Evolutionary conservation across 371 early-diverging fungal genomes (phyloP).

Genomic region (Furculomyces boomerangus): DNA sequence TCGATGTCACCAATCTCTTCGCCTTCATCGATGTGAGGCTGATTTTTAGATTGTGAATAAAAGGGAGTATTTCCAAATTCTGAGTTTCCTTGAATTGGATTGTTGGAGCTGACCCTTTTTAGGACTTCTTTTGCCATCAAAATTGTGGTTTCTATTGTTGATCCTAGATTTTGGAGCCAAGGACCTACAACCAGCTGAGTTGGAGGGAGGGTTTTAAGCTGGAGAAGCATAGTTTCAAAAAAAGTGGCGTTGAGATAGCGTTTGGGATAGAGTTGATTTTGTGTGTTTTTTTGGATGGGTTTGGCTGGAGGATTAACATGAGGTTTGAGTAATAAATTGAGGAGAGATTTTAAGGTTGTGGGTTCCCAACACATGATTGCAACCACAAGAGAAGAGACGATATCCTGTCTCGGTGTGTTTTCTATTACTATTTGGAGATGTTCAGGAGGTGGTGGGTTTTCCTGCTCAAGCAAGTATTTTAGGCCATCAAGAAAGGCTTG

Average conservation of each 20-base stretch:
- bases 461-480: not conserved
- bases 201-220: not conserved
- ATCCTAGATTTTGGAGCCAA: not conserved
- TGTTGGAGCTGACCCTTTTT: not conserved
- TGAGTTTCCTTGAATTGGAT: not conserved
- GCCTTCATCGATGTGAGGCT: not conserved
- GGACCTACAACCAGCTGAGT: not conserved
- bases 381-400: not conserved
- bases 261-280: not conserved
- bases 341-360: not conserved
- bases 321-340: not conserved
- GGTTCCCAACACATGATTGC: not conserved
- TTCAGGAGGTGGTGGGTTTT: not conserved
- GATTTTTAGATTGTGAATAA: not conserved
- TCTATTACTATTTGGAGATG: not conserved
- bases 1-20: not conserved
- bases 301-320: not conserved
- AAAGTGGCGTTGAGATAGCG: not conserved
- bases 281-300: not conserved
- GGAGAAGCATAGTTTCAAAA: not conserved
- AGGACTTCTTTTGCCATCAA: not conserved
- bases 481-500: not conserved
- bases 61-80: not conserved
- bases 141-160: not conserved
- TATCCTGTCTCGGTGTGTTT: not conserved